Evolutionary conservation across 768 basidiomycete genomes (phyloP).

Genomic region (Solioccasus polychromus): DNA sequence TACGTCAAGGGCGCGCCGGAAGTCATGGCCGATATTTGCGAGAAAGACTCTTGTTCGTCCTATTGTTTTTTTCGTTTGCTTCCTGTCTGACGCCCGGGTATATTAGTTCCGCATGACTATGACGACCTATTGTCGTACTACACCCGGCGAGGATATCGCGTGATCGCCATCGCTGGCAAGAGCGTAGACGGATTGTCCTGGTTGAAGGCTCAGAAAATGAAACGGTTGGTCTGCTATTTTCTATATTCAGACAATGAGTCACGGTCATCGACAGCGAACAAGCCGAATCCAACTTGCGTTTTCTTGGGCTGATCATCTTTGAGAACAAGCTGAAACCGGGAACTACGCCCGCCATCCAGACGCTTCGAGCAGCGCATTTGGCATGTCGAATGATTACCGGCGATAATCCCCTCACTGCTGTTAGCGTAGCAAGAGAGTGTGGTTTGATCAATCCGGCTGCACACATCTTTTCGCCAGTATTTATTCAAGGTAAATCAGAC

Average conservation of each 20-base stretch:
- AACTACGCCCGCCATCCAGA: slow-evolving; percentile 86
- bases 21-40: slow-evolving; percentile 95
- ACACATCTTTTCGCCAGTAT: slow-evolving; percentile 83
- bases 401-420: slow-evolving; percentile 94
- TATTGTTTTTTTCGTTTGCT: slow-evolving; percentile 11
- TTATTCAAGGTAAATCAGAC: slow-evolving; percentile 56
- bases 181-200: slow-evolving; percentile 90
- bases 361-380: slow-evolving; percentile 83
- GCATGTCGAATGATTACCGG: slow-evolving; percentile 98
- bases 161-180: slow-evolving; percentile 97
- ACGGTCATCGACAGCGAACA: slow-evolving; percentile 62
- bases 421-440: slow-evolving; percentile 96
- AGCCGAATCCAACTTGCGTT: slow-evolving; percentile 85
- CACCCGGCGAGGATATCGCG: slow-evolving; percentile 93
- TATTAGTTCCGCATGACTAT: slow-evolving; percentile 89
- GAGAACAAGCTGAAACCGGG: slow-evolving; percentile 96
- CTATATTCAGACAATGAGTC: slow-evolving; percentile 3
- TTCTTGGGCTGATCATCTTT: slow-evolving; percentile 94
- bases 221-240: slow-evolving; percentile 54
- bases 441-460: slow-evolving; percentile 83
- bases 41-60: slow-evolving; percentile 87
- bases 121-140: slow-evolving; percentile 96
- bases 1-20: slow-evolving; percentile 99
- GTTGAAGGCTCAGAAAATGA: slow-evolving; percentile 96
- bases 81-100: slow-evolving; percentile 13